Conservation (phyloP, 139 green algal species). For the Haematococcus sp. region DNA sequence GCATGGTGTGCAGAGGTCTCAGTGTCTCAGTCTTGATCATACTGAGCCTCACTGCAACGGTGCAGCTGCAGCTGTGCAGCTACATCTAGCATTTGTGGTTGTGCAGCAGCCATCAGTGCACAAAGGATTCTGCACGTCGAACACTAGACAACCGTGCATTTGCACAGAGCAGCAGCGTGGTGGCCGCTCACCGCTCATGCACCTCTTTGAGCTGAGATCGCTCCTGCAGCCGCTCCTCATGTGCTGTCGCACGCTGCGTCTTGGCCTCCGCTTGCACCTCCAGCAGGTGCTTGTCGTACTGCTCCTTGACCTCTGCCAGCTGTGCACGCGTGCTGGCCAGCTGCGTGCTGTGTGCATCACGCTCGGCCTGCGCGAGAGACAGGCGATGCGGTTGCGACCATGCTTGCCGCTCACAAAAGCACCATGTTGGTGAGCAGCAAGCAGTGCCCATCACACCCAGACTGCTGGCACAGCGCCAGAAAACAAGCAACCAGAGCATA, state of each 20-base stretch:
- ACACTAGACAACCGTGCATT: too few relatives aligned
- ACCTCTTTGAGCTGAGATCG: slow-evolving; percentile 45
- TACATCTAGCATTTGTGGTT: too few relatives aligned
- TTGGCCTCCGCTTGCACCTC: slow-evolving; percentile 56
- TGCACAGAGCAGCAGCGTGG: too few relatives aligned
- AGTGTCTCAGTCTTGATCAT: too few relatives aligned
- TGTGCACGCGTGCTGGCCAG: slow-evolving; percentile 38
- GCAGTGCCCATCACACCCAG: background rate
- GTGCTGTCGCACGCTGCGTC: slow-evolving; percentile 44
- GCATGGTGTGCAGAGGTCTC: too few relatives aligned
- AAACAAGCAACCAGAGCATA: too few relatives aligned
- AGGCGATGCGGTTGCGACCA: too few relatives aligned
- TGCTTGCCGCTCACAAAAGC: too few relatives aligned
- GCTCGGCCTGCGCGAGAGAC: background rate
- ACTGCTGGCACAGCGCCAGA: background rate
- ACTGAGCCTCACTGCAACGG: too few relatives aligned
- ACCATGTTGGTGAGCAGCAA: background rate
- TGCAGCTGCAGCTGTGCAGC: too few relatives aligned
- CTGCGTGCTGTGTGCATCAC: background rate
- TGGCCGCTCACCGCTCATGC: slow-evolving; percentile 54
- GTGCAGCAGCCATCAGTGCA: too few relatives aligned
- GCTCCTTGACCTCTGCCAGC: slow-evolving; percentile 47
- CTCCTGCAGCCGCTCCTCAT: slow-evolving; percentile 53
- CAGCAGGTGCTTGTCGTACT: slow-evolving; percentile 55
- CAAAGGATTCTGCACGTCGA: too few relatives aligned